phyloP scores from a whole-genome alignment of 2,329 filamentous ascomycete genomes.

The Colletotrichum paranaense region DNA sequence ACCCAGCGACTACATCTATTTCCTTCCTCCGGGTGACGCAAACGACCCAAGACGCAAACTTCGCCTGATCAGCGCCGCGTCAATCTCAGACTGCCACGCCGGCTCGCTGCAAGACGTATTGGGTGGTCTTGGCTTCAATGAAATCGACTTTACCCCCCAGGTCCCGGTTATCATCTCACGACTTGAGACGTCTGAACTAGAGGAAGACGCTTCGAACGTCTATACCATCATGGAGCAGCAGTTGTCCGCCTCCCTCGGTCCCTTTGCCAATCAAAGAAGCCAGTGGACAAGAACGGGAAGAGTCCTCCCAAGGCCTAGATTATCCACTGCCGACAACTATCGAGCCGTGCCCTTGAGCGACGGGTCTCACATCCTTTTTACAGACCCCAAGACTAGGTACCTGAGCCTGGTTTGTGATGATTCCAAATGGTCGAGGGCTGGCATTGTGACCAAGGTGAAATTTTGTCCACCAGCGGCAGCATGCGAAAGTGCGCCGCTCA shows the following conservation, averaged over 20 bases:
- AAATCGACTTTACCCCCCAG: background rate
- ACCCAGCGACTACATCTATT: constrained; percentile 68
- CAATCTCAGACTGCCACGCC: constrained; percentile 45
- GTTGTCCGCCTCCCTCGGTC: background rate
- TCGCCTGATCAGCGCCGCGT: constrained; percentile 71
- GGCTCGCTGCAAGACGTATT: constrained; percentile 37
- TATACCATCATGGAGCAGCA: constrained; percentile 19
- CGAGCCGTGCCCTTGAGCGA: constrained; percentile 73
- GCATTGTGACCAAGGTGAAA: constrained; percentile 67
- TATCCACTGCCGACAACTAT: constrained; percentile 66
- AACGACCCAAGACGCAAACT: constrained; percentile 66
- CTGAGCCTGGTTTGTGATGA: constrained; percentile 73
- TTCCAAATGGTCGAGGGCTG: constrained; percentile 59
- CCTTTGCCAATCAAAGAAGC: background rate
- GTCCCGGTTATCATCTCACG: constrained; percentile 37
- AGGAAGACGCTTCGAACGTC: constrained; percentile 2
- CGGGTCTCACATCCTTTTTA: constrained; percentile 73
- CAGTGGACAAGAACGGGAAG: background rate
- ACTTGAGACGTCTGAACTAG: constrained; percentile 9
- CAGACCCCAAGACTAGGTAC: constrained; percentile 65
- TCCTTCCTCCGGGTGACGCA: constrained; percentile 64
- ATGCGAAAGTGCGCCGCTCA: constrained; percentile 52
- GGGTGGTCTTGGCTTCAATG: constrained; percentile 37
- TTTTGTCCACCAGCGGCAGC: constrained; percentile 52
- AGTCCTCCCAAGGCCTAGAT: background rate